phyloP scores from a whole-genome alignment of 768 basidiomycete species.

The Boletus subparvulus region DNA sequence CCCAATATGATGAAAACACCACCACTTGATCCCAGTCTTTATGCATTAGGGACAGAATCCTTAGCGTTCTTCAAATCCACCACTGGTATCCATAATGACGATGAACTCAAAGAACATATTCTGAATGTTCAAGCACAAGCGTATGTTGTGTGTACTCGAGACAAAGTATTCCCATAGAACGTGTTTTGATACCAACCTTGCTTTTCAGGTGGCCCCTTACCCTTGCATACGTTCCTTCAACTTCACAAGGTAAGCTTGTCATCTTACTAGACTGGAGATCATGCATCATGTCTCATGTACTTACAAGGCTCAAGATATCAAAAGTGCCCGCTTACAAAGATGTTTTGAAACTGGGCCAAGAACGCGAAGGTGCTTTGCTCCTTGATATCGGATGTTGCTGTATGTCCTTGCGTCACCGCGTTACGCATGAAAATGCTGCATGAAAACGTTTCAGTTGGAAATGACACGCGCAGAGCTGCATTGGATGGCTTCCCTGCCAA shows the following conservation, averaged over 20 bases:
- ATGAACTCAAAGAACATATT: slow-evolving; percentile 34
- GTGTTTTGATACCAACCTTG: not conserved
- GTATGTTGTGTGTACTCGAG: slow-evolving; percentile 28
- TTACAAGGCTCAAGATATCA: slow-evolving; percentile 21
- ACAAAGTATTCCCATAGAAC: not conserved
- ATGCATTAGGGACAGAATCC: slow-evolving; percentile 10
- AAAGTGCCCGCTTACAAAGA: slow-evolving; percentile 20
- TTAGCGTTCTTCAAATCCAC: slow-evolving; percentile 28
- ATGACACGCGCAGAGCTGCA: slow-evolving; percentile 40
- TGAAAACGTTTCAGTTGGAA: slow-evolving; percentile 35
- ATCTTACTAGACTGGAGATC: not conserved
- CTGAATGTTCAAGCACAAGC: slow-evolving; percentile 35
- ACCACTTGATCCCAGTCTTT: slow-evolving; percentile 16
- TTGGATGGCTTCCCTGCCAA: slow-evolving; percentile 41
- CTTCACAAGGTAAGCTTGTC: slow-evolving; percentile 17
- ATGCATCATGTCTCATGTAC: not conserved
- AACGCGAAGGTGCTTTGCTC: slow-evolving; percentile 37
- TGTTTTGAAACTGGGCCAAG: slow-evolving; percentile 37
- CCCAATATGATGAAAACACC: not conserved
- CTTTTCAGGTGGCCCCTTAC: slow-evolving; percentile 22
- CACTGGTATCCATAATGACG: slow-evolving; percentile 32
- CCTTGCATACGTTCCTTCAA: slow-evolving; percentile 22
- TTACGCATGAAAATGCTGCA: not conserved
- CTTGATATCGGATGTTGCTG: slow-evolving; percentile 49
- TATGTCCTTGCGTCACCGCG: slow-evolving; percentile 17